Conservation (phyloP, 495 filamentous ascomycete species). For the Cryomyces minteri region DNA sequence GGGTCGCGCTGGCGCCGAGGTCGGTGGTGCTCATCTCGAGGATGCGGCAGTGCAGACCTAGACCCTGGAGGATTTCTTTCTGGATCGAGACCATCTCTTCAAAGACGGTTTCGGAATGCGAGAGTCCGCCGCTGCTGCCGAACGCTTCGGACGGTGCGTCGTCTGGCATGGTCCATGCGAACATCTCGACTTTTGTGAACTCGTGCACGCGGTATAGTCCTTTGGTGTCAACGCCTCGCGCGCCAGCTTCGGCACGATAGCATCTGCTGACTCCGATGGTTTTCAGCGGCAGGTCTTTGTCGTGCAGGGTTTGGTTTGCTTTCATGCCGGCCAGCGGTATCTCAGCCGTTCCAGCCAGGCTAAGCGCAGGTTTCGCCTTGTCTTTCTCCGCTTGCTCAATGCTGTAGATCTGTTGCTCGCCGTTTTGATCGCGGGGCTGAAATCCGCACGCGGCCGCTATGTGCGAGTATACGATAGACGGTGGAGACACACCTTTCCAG, state of each 20-base stretch:
- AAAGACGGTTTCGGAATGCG: constrained; percentile 31
- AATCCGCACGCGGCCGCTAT: constrained; percentile 84
- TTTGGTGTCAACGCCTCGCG: constrained; percentile 75
- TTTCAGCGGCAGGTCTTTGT: constrained; percentile 49
- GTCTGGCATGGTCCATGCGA: constrained; percentile 57
- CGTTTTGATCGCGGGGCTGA: constrained; percentile 75
- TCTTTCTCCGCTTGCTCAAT: constrained; percentile 45
- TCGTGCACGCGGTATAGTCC: constrained; percentile 97
- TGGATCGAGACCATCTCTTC: constrained; percentile 72
- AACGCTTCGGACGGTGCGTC: not conserved
- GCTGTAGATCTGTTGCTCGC: constrained; percentile 77
- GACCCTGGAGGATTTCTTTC: constrained; percentile 52
- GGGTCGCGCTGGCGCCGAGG: constrained; percentile 66
- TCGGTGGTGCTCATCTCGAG: constrained; percentile 84
- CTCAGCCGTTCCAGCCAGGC: constrained; percentile 75
- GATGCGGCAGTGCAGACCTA: constrained; percentile 72
- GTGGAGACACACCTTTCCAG: constrained; percentile 62
- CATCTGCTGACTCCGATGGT: constrained; percentile 69
- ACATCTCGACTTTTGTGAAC: constrained; percentile 96
- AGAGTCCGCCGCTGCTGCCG: not conserved
- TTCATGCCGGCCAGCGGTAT: constrained; percentile 88
- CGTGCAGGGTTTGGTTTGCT: constrained; percentile 47
- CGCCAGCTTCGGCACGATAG: constrained; percentile 88
- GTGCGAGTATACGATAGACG: constrained; percentile 81
- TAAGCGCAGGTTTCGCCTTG: constrained; percentile 43